Base-by-base conservation (phyloP, 441 rosid genomes). In the Bocquillonia castaneifolia region DNA sequence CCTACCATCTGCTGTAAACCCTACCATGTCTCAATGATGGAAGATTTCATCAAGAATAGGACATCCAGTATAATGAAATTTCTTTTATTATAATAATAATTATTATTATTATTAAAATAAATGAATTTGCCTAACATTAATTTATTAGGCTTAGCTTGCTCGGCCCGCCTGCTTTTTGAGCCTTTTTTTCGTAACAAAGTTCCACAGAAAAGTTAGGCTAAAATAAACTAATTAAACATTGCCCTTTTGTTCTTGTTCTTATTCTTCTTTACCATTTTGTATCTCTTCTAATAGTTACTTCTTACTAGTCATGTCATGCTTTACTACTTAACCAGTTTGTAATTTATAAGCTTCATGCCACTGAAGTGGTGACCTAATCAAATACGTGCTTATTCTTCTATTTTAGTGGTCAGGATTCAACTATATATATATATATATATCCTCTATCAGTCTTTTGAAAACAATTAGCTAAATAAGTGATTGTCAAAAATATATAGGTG, bases 1-100 rank as follows among this genome's bases (percentile, higher is more conserved):
- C 71, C 71, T 67, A 29, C 67, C 68, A 67, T 71, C 51, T 48
- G 8, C 45, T 74, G 28, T 23, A 17, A 54, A 22, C 74, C 76
- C 80, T 64, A 74, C 77, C 76, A 45, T 67, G 74, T 70, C 64
- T 63, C 52, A 26, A 45, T 53, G 10, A 72, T 67, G 65, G 59
- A 25, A 25, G 31, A 55, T 3, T 31, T 31, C 13, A 42, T 31
- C 13, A 42, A 59, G 60, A 59, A 51, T 13, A 31, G 45, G 57
- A 67, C 32, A 28, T 68, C 55, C 51, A 17, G 23, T 50, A 63
- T 57, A 20, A 63, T 28, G 9, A 8, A 18, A 25, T 17, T 28
- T 53, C 10, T 34, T n/a, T 42, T 55, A 52, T 44, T 15, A 31
- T 20, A 64, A 32, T 63, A 51, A 54, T 59, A 61, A 29, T 64